Evolutionary conservation across 2,329 filamentous ascomycete species (phyloP).

Genomic region (Colletotrichum liriopes): DNA sequence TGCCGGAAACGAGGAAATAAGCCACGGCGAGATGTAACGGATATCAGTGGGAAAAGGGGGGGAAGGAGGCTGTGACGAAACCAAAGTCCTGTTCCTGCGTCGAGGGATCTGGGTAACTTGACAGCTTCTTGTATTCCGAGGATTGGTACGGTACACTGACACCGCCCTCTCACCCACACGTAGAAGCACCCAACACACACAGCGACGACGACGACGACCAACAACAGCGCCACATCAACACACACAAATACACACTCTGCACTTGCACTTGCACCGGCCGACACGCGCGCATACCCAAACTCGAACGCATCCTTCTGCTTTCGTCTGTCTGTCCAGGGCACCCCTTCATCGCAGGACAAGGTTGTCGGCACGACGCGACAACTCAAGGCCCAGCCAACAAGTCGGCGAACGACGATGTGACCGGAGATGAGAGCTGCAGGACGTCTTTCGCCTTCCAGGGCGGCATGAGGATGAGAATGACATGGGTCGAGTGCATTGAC

Average conservation of each 20-base stretch:
- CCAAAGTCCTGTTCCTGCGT: slow-evolving; percentile 14
- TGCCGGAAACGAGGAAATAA: slow-evolving; percentile 20
- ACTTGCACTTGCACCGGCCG: slow-evolving; percentile 25
- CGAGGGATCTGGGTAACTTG: slow-evolving; percentile 21
- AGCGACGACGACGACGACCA: neutral
- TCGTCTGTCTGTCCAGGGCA: slow-evolving; percentile 9
- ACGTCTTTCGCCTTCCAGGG: slow-evolving; percentile 8
- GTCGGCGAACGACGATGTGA: slow-evolving; percentile 10
- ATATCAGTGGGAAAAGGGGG: slow-evolving; percentile 21
- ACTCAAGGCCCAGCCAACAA: slow-evolving; percentile 38
- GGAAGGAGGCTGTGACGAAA: slow-evolving; percentile 18
- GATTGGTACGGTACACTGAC: slow-evolving; percentile 29
- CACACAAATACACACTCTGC: slow-evolving; percentile 8
- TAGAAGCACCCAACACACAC: slow-evolving; percentile 17
- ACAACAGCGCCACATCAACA: neutral
- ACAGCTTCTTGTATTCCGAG: slow-evolving; percentile 37
- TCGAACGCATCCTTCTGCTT: slow-evolving; percentile 20
- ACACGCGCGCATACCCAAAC: slow-evolving; percentile 11
- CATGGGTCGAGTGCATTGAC: slow-evolving; percentile 27
- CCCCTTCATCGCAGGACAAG: slow-evolving; percentile 3
- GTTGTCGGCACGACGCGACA: slow-evolving; percentile 21
- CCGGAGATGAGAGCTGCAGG: slow-evolving; percentile 8
- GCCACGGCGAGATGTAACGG: slow-evolving; percentile 35
- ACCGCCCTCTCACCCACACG: slow-evolving; percentile 33
- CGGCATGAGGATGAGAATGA: slow-evolving; percentile 21